Base-by-base conservation (phyloP, 2,329 filamentous ascomycete species). In the Sclerotinia sclerotiorum region DNA sequence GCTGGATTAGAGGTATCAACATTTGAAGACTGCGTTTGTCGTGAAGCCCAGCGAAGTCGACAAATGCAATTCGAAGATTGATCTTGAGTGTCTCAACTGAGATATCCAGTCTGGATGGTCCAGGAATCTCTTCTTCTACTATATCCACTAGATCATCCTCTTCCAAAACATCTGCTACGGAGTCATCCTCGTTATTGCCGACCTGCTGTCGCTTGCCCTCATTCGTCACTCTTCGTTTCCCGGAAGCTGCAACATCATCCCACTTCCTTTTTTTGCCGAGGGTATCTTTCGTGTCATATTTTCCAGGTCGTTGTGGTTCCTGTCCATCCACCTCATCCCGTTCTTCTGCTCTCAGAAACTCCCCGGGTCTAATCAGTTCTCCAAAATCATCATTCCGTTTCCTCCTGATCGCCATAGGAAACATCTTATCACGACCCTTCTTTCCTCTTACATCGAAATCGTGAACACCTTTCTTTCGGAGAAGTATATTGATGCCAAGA, bases 241-340 rank as follows among this genome's bases (percentile, higher is more conserved):
- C 80, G 42, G 76, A 77, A 13, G 81, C 76, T 3, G 81, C 83
- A 29, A 87, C 81, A 70, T 96, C 93, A 72, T 94, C 92, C 93
- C 94, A 98, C 79, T 93, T 96, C 70, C 95, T 87, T 80, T 99
- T 99, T 81, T 94, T 94, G 24, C 94, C 95, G 27, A 97, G 84
- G 57, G 86, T 86, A 64, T 87, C 87, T 72, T 90, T 84, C 39
- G 75, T 77, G 52, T 83, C 82, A 17, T 79, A 79, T 69, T 84
- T 83, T 19, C 82, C 82, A 21, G 80, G 75, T 46, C 84, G 82
- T 42, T 82, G 83, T 68, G 87, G 81, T 61, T 89, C 88, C 64
- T 89, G 86, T 17, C 86, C 87, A 52, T 92, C 90, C 24, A 87
- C 84, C 69, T 90, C 88, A 73, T 97, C 93, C 68, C 93, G 89